These are phyloP conservation scores for Colletotrichum somersetense DNA, from an alignment of 2,329 filamentous ascomycete species.

Conservation along the genomic window DNA sequence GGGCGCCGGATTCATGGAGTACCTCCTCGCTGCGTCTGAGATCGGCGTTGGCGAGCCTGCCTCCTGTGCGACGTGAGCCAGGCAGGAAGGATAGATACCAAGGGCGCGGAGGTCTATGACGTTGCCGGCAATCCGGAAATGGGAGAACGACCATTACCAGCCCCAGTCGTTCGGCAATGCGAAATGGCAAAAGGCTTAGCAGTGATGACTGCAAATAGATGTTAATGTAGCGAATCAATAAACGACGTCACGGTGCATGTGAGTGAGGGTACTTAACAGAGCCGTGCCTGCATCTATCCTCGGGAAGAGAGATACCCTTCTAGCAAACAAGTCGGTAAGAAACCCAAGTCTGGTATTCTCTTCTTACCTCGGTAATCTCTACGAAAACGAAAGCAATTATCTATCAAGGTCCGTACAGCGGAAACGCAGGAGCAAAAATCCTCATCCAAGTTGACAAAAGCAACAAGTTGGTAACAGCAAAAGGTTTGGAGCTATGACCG, in stretches of 20 bases:
- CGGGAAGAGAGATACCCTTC: neutral
- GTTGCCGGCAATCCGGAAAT: neutral
- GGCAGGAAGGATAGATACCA: neutral
- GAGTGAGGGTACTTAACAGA: neutral
- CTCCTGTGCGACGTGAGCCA: slow-evolving; percentile 20
- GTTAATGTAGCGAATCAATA: neutral
- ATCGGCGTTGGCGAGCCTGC: slow-evolving; percentile 39
- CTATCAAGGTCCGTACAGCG: neutral
- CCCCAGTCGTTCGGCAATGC: neutral
- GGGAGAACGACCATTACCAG: neutral
- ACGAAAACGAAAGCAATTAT: neutral
- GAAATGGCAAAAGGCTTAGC: neutral
- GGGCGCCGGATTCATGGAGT: slow-evolving; percentile 62
- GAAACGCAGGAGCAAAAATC: neutral
- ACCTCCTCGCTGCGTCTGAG: slow-evolving; percentile 47
- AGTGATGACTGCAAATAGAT: neutral
- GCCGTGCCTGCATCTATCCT: neutral
- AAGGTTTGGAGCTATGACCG: slow-evolving; percentile 13
- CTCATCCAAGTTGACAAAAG: neutral
- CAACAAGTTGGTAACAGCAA: neutral
- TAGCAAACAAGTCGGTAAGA: no score
- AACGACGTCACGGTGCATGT: neutral
- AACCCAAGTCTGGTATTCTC: no score
- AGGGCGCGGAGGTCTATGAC: neutral
- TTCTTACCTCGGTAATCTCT: neutral